Evolutionary conservation across 2,329 filamentous ascomycete genomes (phyloP), one percentile per base, ranked within the genome.

Genomic region (Kalmusia sp.): DNA sequence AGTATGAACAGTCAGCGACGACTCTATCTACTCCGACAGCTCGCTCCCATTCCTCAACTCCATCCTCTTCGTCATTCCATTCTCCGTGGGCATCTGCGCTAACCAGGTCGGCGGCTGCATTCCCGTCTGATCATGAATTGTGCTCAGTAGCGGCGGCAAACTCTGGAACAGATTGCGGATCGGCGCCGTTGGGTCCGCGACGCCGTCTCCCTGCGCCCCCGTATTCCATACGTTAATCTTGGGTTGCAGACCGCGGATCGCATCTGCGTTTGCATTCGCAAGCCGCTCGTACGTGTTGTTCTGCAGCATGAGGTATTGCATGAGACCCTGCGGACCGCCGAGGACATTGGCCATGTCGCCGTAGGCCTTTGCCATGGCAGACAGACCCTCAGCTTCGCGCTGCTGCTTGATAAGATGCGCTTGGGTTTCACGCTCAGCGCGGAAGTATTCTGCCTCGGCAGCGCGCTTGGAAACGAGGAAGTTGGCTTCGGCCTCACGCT

Each of bases 211-310:
- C 35, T 66, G 69, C 45, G 82, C 77, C 43, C 90, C 90, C 7
- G 91, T 96, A 71, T 91, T 95, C 92, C 91, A 96, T 22, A 93
- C 87, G 57, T 87, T 92, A 77, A 96, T 95, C 87, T 96, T 96
- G 60, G 92, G 92, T 72, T 92, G 84, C 61, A 96, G 77, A 22
- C 91, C 91, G 46, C 85, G 81, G 69, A 96, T 85, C 27, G 90
- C 91, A 27, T 81, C 72, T 40, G 89, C 91, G 64, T 96, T 96
- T 44, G 90, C 90, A 64, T 88, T 82, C 52, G 91, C 91, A 44
- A 96, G 83, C 63, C 87, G 83, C 69, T 90, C 84, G 73, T 91
- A 93, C 0, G 88, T 90, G 63, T 88, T 88, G 73, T 88, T 88
- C 77, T 93, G 88, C 69, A 96, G 86, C 92, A 96, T 96, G 76